Percentiles rank a stretch among this genome's conserved stretches.
Conservation (phyloP, 1,139 yeast species). For the Meyerozyma sp. region DNA sequence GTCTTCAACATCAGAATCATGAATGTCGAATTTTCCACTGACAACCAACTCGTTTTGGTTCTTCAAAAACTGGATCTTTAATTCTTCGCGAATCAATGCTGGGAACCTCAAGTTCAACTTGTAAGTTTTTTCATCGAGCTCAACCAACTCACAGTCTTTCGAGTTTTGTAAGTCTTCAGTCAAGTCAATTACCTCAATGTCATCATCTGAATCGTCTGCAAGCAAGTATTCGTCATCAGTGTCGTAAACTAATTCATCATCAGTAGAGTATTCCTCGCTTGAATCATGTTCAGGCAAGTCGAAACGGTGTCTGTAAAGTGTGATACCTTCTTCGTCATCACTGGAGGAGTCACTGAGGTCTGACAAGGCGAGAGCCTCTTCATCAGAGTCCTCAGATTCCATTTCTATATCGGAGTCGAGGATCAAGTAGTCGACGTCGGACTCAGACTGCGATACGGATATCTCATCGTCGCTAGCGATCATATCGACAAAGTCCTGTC, state of each 20-base stretch:
- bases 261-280: constrained; percentile 33
- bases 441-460: constrained; percentile 19
- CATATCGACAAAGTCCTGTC: constrained; percentile 35
- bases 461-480: constrained; percentile 26
- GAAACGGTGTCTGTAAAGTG: constrained; percentile 39
- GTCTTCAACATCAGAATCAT: constrained; percentile 13
- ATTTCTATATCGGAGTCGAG: constrained; percentile 10
- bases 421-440: constrained; percentile 31
- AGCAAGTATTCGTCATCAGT: constrained; percentile 15
- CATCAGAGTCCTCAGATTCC: constrained; percentile 18
- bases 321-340: constrained; percentile 35
- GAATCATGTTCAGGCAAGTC: constrained; percentile 32
- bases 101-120: constrained; percentile 42
- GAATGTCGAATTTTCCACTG: constrained; percentile 37
- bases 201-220: constrained; percentile 24
- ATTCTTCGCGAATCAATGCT: constrained; percentile 37
- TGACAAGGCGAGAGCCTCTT: constrained; percentile 19
- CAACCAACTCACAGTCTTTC: constrained; percentile 41
- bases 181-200: constrained; percentile 36
- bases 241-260: constrained; percentile 34
- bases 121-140: constrained; percentile 36
- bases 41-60: constrained; percentile 39
- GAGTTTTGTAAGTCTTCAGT: constrained; percentile 39
- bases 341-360: constrained; percentile 17
- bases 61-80: constrained; percentile 38